These are phyloP conservation scores for Leccinum pallidistipes DNA, from an alignment of 1,284 basidiomycete genomes.

Conservation along the genomic window DNA sequence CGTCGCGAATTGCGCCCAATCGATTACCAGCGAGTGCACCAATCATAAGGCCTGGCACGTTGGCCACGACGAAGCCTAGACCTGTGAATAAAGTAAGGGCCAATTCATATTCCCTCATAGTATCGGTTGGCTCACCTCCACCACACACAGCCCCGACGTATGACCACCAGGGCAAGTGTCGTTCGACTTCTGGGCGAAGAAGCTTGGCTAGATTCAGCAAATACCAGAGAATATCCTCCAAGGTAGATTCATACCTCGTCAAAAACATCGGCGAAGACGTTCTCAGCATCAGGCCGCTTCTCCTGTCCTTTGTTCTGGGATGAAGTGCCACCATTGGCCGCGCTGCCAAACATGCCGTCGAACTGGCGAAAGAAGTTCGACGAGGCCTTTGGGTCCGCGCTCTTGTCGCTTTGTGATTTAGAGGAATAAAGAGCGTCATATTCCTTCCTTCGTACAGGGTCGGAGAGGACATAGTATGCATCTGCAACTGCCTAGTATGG, in stretches of 20 bases:
- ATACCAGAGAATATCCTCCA: background rate
- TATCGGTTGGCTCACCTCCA: conserved; percentile 25
- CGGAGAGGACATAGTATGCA: conserved; percentile 94
- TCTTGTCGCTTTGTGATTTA: conserved; percentile 48
- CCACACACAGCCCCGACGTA: conserved; percentile 73
- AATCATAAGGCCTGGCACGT: conserved; percentile 79
- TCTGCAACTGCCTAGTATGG: conserved; percentile 78
- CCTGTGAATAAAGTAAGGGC: conserved; percentile 41
- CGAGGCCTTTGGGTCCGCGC: conserved; percentile 65
- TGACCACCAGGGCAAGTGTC: conserved; percentile 70
- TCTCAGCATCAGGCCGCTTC: conserved; percentile 72
- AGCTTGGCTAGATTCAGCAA: conserved; percentile 44
- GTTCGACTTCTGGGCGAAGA: conserved; percentile 75
- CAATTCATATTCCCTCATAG: background rate
- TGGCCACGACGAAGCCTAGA: conserved; percentile 86
- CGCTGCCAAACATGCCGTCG: conserved; percentile 60
- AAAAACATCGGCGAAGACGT: conserved; percentile 87
- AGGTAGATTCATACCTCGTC: conserved; percentile 63
- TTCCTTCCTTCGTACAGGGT: conserved; percentile 74
- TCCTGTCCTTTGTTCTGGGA: conserved; percentile 35
- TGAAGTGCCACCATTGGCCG: conserved; percentile 30
- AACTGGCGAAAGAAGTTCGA: conserved; percentile 80
- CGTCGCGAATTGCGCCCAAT: conserved; percentile 86
- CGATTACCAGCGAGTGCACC: conserved; percentile 85
- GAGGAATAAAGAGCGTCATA: conserved; percentile 75